Base-by-base conservation (phyloP, 2,329 filamentous ascomycete genomes). In the Talaromyces pinophilus region DNA sequence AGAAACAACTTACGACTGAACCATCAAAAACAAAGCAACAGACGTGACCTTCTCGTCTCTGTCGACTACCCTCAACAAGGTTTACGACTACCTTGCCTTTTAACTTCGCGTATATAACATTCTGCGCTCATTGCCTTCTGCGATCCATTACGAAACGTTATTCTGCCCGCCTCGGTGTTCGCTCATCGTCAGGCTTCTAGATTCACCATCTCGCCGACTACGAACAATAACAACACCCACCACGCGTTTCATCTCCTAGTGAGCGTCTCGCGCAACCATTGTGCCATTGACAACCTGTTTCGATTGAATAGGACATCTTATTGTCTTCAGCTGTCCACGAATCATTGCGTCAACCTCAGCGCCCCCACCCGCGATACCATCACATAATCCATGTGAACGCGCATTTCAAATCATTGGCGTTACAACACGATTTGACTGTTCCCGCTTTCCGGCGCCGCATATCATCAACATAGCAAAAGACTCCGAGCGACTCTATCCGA, bases 371-470 rank as follows among this genome's bases (percentile, higher is more conserved):
- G 54, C 33, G 19, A 25, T 61, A 62, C 28, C 15, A 17, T 38
- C 59, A 50, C 42, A n/a, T 46, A 50, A 52, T 28, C 10, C 15
- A 62, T 62, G 22, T 62, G 19, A 57, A 38, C 30, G 33, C 30
- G 35, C 33, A 52, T 42, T 15, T 40, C 33, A 40, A 15, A 25
- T n/a, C 11, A 50, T 38, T 17, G 44, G 33, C 6, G n/a, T 35
- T 7, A 19, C n/a, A 28, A 35, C 28, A 44, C 57, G 40, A 22
- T 30, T 35, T 50, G 10, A 42, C 46, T 17, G 15, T 55, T 40
- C 25, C 28, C 57, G 57, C 63, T 65, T 44, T 42, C 13, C 17
- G 63, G 63, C 50, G 46, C 63, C 46, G 35, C 33, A 46, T 59
- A 8, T 28, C 40, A 28, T 52, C 46, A 54, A 13, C 30, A 25